Evolutionary conservation across 2,329 filamentous ascomycete genomes (phyloP), one percentile per base, ranked within the genome.

Genomic region (Orbilia ellipsospora): DNA sequence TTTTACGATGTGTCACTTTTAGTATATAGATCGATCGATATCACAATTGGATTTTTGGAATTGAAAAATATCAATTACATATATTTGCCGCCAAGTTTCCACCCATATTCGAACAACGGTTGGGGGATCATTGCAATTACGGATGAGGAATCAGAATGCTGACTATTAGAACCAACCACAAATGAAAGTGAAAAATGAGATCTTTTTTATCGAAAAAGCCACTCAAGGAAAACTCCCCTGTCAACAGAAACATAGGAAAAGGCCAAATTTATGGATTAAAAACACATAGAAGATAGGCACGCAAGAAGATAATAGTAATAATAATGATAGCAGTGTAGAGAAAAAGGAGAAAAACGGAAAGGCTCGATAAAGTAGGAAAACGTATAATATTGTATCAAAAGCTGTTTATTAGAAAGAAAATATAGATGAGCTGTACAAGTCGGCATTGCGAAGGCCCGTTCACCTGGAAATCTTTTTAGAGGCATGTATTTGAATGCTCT

Each of bases 161-260:
- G 54, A 54, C 16, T 44, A 65, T 60, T 42, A 42, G 16, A 60
- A 52, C 36, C n/a, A 26, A 59, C 28, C 54, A 74, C 57, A 74
- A 74, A 74, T 64, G 63, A 31, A 64, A 74, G 66, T 73, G 13
- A 18, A 50, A 52, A 73, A 57, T 56, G 42, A 66, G 61, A 65
- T 65, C 36, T 66, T 66, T 60, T 73, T 73, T 62, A 50, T 56
- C 54, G 45, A 12, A 70, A 40, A 44, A 16, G 28, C n/a, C 60
- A 28, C 23, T 12, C n/a, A 42, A 31, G 13, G 52, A 42, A 66
- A 51, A 65, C 67, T 63, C 44, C 64, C 61, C 50, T 45, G 45
- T 76, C 60, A 63, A 62, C 65, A 70, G 66, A 78, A 72, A 65
- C 31, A 36, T 61, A 70, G 75, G 67, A 62, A 67, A 77, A 23